Base-by-base conservation (phyloP, 192 early-diverging fungal genomes). In the Coemansia sp. region DNA sequence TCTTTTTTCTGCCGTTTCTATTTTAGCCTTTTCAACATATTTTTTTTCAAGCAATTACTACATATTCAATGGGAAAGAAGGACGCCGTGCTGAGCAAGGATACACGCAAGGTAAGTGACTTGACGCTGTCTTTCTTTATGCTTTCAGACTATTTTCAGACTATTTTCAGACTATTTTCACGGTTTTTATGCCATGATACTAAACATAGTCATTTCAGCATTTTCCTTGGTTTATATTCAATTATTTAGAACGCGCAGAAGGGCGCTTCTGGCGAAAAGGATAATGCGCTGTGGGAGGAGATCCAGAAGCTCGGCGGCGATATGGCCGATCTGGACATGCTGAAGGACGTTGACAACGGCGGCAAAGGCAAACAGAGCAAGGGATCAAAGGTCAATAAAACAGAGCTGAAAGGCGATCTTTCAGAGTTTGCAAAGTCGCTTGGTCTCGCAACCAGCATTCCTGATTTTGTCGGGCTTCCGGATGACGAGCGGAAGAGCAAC, bases 241-340 rank as follows among this genome's bases (percentile, higher is more conserved):
- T 14, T 37, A 28, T 60, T 17, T 43, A 38, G 59, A 17, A 22
- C 6, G 61, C 22, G 22, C 20, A 32, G 8, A 63, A 48, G 22
- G 34, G 17, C 2, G 33, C 2, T 8, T 41, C 55, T 32, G 43
- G 45, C 17, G 36, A 18, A 11, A 39, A 68, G 54, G 61, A 65
- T 36, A 35, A 60, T 28, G 73, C 1, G 35, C 80, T 91, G 56
- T 80, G 88, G 70, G 74, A 73, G 22, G 88, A 91, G 81, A 91
- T 91, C 65, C 78, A 86, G 61, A 83, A 81, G 61, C 73, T 91
- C n/a, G 90, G 90, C 51, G 90, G 90, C 17, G 73, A 76, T 54
- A 71, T 74, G 66, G 75, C 73, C 15, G 90, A 91, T 57, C 65
- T 89, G 61, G 83, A 85, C 51, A 73, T 90, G 70, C 73, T 91